Percentiles rank a stretch among this genome's conserved stretches.
phyloP scores from a whole-genome alignment of 2,329 filamentous ascomycete genomes.

The Monosporascus ibericus region DNA sequence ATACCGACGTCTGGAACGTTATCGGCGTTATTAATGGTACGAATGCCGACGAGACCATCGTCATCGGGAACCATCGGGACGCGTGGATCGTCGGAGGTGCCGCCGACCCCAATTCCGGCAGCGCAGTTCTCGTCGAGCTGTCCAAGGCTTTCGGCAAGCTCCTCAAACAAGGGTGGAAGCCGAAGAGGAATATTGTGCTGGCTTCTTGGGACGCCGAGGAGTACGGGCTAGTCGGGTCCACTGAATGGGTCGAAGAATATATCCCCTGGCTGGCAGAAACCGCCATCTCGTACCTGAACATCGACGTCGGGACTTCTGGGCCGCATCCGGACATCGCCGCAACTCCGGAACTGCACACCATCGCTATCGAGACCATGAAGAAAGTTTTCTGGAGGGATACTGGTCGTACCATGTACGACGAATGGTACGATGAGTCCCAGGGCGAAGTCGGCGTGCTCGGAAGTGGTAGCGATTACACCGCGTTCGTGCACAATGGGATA shows the following conservation, averaged over 20 bases:
- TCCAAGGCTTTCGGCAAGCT: constrained; percentile 66
- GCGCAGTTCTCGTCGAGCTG: constrained; percentile 70
- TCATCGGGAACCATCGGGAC: constrained; percentile 78
- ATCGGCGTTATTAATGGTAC: constrained; percentile 78
- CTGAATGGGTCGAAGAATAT: constrained; percentile 83
- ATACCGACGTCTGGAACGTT: constrained; percentile 68
- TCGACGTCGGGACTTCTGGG: constrained; percentile 63
- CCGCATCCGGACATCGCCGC: constrained; percentile 50
- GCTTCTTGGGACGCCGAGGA: constrained; percentile 69
- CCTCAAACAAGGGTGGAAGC: constrained; percentile 70
- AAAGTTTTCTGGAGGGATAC: constrained; percentile 54
- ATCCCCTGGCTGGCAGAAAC: constrained; percentile 67
- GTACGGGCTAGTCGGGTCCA: constrained; percentile 73
- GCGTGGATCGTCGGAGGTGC: constrained; percentile 82
- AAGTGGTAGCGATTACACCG: constrained; percentile 61
- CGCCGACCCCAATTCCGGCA: constrained; percentile 78
- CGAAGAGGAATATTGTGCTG: constrained; percentile 71
- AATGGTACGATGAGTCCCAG: constrained; percentile 33
- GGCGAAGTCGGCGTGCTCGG: constrained; percentile 53
- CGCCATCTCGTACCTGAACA: constrained; percentile 73
- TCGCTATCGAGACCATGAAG: constrained; percentile 56
- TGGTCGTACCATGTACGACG: constrained; percentile 33
- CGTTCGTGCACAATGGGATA: constrained; percentile 53
- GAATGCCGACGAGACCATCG: constrained; percentile 66
- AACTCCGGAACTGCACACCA: constrained; percentile 62